Conservation (phyloP, 192 early-diverging fungal species). For the Gonapodya prolifera region DNA sequence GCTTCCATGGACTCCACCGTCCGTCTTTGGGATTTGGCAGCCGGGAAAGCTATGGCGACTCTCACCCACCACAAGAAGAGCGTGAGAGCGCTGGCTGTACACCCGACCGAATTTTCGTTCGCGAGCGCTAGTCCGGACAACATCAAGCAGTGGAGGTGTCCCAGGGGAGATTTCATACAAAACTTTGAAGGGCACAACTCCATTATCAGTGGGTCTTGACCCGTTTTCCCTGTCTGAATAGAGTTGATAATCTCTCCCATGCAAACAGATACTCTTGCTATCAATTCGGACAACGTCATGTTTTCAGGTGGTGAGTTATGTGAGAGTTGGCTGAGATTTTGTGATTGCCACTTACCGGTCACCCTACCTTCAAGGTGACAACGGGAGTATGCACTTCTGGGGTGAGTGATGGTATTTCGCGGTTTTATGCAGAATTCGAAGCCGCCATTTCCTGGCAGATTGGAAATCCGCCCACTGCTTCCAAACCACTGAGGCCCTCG, state of each 20-base stretch:
- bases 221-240: no score
- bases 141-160: constrained; percentile 93
- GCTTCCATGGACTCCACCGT: constrained; percentile 89
- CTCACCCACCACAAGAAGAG: constrained; percentile 98
- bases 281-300: constrained; percentile 86
- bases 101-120: constrained; percentile 90
- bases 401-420: no score
- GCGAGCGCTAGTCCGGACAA: constrained; percentile 77
- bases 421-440: no score
- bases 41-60: constrained; percentile 84
- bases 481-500: constrained; percentile 73
- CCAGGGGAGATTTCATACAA: constrained; percentile 87
- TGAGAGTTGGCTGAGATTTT: not conserved
- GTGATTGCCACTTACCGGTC: constrained; percentile 8
- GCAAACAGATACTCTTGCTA: constrained; percentile 69
- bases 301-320: constrained; percentile 71
- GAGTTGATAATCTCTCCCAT: no score
- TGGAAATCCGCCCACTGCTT: constrained; percentile 94
- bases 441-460: no score
- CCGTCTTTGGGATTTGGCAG: constrained; percentile 90
- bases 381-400: constrained; percentile 94
- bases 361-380: constrained; percentile 52
- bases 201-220: no score
- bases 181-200: constrained; percentile 76
- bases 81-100: constrained; percentile 80